A percentile compares a stretch with the other conserved stretches of the same genome.
Evolutionary conservation across 2,329 filamentous ascomycete genomes (phyloP).

Genomic region (Sordariomycetes sp.): DNA sequence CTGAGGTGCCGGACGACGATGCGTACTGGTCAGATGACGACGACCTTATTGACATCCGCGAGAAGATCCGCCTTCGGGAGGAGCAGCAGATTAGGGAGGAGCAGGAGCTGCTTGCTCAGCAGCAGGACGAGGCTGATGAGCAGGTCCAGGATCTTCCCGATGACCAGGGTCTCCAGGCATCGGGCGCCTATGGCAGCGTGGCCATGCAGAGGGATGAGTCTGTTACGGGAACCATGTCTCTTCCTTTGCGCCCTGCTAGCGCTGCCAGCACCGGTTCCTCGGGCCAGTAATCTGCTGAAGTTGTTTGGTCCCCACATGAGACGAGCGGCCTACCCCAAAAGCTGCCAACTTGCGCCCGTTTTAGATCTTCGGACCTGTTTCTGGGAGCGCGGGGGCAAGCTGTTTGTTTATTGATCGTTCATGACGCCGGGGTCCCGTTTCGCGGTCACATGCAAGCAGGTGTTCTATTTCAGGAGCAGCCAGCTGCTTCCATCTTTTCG

Average conservation of each 20-base stretch:
- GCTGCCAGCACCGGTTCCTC: slow-evolving; percentile 5
- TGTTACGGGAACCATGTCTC: neutral
- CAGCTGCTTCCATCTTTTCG: neutral
- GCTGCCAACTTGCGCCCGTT: neutral
- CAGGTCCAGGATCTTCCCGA: neutral
- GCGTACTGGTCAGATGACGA: slow-evolving; percentile 52
- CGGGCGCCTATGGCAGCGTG: neutral
- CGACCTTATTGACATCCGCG: slow-evolving; percentile 45
- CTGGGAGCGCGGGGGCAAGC: neutral
- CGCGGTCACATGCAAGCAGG: neutral
- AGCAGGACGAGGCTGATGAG: neutral
- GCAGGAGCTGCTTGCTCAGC: slow-evolving; percentile 3
- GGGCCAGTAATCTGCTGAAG: neutral
- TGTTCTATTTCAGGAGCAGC: neutral
- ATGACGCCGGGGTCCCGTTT: neutral
- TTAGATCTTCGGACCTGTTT: neutral
- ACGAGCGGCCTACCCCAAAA: neutral
- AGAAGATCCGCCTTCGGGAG: slow-evolving; percentile 42
- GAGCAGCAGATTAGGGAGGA: slow-evolving; percentile 29
- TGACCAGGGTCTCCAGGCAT: slow-evolving; percentile 22
- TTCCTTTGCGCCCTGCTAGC: slow-evolving; percentile 3
- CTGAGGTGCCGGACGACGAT: slow-evolving; percentile 44
- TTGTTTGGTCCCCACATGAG: neutral
- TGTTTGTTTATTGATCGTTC: neutral
- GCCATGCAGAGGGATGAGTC: slow-evolving; percentile 5